These are phyloP conservation scores for Schrenkiella parvula DNA, from an alignment of 345 rosid genomes.

Conservation along the genomic window DNA sequence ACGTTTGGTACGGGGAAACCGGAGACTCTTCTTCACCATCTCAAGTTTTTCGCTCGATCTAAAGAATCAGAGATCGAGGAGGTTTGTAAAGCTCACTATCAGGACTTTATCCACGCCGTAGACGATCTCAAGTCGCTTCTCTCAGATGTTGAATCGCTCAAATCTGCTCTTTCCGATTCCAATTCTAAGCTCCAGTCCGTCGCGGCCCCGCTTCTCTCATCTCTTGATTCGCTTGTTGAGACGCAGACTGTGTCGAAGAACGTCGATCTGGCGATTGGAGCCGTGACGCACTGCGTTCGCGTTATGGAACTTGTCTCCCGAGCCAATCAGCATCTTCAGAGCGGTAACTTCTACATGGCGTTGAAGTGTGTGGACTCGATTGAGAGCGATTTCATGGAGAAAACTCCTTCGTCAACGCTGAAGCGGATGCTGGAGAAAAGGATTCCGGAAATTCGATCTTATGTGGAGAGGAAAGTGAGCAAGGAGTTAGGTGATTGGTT, in stretches of 20 bases:
- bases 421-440: constrained; percentile 81
- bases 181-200: constrained; percentile 83
- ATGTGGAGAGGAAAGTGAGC: constrained; percentile 78
- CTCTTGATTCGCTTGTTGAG: constrained; percentile 76
- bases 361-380: constrained; percentile 74
- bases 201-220: constrained; percentile 68
- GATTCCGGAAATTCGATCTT: constrained; percentile 74
- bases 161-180: constrained; percentile 83
- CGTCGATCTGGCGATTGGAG: constrained; percentile 61
- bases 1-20: constrained; percentile 80
- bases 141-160: constrained; percentile 91
- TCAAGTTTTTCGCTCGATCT: constrained; percentile 80
- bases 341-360: constrained; percentile 76
- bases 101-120: constrained; percentile 93
- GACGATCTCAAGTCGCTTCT: constrained; percentile 97
- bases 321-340: constrained; percentile 66
- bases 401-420: constrained; percentile 68
- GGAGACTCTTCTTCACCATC: constrained; percentile 78
- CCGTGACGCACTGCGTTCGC: constrained; percentile 49
- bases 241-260: constrained; percentile 66
- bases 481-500: constrained; percentile 95
- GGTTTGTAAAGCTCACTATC: constrained; percentile 96
- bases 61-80: constrained; percentile 97
- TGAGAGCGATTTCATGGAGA: constrained; percentile 58
- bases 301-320: constrained; percentile 78